Percentiles rank a stretch among this genome's conserved stretches.
phyloP scores from a whole-genome alignment of 495 filamentous ascomycete species.

The Penicillium coprophilum region DNA sequence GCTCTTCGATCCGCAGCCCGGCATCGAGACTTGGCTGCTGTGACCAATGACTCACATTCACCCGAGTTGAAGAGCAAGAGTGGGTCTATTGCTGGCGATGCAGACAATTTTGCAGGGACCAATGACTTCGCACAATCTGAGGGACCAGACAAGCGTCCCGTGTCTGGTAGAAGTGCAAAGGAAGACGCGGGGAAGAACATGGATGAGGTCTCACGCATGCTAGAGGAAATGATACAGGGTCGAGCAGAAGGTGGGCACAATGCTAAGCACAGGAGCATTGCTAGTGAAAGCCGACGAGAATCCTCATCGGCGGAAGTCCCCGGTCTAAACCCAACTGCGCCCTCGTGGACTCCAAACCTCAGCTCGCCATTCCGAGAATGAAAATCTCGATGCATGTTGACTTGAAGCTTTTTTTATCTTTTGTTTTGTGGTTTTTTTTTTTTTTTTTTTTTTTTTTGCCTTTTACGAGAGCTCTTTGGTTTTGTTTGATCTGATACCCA shows the following conservation, averaged over 20 bases:
- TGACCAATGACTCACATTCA: slow-evolving; percentile 43
- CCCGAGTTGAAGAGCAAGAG: slow-evolving; percentile 35
- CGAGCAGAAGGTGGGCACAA: slow-evolving; percentile 69
- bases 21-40: slow-evolving; percentile 81
- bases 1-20: slow-evolving; percentile 84
- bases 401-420: slow-evolving; percentile 5
- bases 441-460: slow-evolving; percentile 14
- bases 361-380: slow-evolving; percentile 15
- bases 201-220: slow-evolving; percentile 84
- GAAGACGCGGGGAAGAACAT: slow-evolving; percentile 64
- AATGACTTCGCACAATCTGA: slow-evolving; percentile 19
- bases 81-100: slow-evolving; percentile 35
- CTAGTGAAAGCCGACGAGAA: slow-evolving; percentile 36
- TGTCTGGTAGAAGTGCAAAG: slow-evolving; percentile 21
- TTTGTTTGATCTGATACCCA: slow-evolving; percentile 33
- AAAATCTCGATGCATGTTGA: neutral
- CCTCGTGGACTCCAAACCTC: slow-evolving; percentile 5
- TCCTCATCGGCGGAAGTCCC: slow-evolving; percentile 36
- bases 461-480: slow-evolving; percentile 5
- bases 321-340: slow-evolving; percentile 27
- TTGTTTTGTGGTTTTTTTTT: slow-evolving; percentile 14
- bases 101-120: slow-evolving; percentile 26
- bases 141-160: slow-evolving; percentile 22
- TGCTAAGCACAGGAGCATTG: slow-evolving; percentile 52
- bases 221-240: slow-evolving; percentile 93